These are phyloP conservation scores for Bauhinia variegata DNA, from an alignment of 306 rosid species.

Conservation along the genomic window DNA sequence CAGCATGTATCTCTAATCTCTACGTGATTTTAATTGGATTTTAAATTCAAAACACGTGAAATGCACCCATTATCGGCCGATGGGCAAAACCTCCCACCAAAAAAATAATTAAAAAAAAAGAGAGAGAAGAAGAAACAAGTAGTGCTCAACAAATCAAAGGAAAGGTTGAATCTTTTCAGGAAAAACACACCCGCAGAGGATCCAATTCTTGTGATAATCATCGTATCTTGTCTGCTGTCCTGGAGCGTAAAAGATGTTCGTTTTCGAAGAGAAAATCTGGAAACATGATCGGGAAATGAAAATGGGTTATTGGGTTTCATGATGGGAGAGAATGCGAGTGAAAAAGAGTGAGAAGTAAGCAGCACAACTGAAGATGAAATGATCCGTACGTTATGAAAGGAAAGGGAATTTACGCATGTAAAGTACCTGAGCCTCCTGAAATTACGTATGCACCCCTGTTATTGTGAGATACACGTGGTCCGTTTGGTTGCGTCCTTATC, in stretches of 20 bases:
- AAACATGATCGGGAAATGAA: neutral
- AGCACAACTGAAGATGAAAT: neutral
- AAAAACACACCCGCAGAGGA: slow-evolving; percentile 28
- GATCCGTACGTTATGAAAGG: neutral
- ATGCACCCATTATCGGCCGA: slow-evolving; percentile 12
- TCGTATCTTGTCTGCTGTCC: slow-evolving; percentile 10
- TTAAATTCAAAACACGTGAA: neutral
- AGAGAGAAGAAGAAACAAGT: too few relatives aligned
- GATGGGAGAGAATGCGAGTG: neutral
- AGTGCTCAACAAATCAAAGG: too few relatives aligned
- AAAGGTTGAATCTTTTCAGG: neutral
- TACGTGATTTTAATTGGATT: neutral
- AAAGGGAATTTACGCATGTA: too few relatives aligned
- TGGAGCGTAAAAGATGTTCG: neutral
- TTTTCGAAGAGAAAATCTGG: neutral
- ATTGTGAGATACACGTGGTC: too few relatives aligned
- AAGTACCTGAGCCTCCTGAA: too few relatives aligned
- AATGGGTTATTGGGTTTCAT: neutral
- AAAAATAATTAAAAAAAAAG: neutral
- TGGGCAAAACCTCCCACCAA: slow-evolving; percentile 23
- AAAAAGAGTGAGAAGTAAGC: neutral
- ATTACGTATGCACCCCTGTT: too few relatives aligned
- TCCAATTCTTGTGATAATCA: slow-evolving; percentile 42
- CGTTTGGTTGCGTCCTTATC: too few relatives aligned
- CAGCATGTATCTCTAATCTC: neutral